Evolutionary conservation across 2,329 filamentous ascomycete species (phyloP).

Genomic region (Stagonosporopsis tanaceti): DNA sequence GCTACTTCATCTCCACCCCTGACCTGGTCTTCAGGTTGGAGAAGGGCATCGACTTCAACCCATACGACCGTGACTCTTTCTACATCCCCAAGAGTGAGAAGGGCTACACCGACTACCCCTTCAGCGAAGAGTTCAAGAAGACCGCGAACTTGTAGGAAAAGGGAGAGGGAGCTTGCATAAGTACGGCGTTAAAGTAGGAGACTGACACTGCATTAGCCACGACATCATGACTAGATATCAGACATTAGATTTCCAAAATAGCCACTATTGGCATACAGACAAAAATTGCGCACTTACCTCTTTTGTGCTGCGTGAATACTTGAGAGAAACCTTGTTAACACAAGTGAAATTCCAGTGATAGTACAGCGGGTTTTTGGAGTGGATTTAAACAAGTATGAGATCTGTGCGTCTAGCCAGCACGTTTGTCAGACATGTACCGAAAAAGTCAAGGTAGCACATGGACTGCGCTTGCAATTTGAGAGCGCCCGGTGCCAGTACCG

Average conservation of each 20-base stretch:
- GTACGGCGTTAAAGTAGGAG: conserved; percentile 9
- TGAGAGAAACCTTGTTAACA: too few species aligned
- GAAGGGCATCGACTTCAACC: conserved; percentile 54
- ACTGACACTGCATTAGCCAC: neutral
- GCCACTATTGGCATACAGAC: neutral
- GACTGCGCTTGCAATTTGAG: neutral
- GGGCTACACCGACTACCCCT: conserved; percentile 54
- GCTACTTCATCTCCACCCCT: conserved; percentile 59
- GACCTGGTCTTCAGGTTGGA: conserved; percentile 58
- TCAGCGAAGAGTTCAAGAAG: conserved; percentile 29
- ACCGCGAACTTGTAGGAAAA: conserved; percentile 5
- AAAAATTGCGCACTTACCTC: neutral
- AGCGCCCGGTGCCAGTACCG: neutral
- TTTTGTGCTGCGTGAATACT: neutral
- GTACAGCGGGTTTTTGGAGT: too few species aligned
- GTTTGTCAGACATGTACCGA: too few species aligned
- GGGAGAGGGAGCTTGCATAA: conserved; percentile 1
- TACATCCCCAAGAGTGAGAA: conserved; percentile 49
- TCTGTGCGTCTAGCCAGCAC: too few species aligned
- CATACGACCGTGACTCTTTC: conserved; percentile 57
- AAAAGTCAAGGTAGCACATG: too few species aligned
- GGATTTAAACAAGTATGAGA: too few species aligned
- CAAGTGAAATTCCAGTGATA: too few species aligned
- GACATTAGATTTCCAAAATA: neutral
- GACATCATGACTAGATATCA: neutral